Conservation (phyloP, 2,329 filamentous ascomycete genomes). For the Xylaria polymorpha region DNA sequence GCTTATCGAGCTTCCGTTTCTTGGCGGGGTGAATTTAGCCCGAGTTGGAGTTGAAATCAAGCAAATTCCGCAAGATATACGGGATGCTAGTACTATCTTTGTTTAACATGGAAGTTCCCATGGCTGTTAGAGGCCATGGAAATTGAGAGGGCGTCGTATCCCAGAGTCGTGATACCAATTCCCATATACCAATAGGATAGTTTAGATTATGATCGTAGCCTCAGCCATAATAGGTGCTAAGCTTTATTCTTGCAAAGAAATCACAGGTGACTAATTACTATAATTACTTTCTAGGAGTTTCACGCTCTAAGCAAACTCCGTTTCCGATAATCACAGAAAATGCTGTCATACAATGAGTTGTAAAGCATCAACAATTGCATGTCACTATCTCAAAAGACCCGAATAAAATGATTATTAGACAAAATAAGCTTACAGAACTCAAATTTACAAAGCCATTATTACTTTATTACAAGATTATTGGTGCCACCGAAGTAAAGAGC, state of each 20-base stretch:
- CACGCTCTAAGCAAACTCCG: too few relatives aligned
- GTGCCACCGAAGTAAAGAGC: too few relatives aligned
- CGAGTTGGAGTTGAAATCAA: neutral
- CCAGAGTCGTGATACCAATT: neutral
- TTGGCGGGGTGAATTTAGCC: neutral
- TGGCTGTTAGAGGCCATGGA: neutral
- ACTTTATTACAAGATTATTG: neutral
- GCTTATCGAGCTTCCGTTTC: neutral
- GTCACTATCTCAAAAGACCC: neutral
- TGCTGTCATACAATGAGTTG: neutral
- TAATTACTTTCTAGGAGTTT: too few relatives aligned
- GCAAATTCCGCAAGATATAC: neutral
- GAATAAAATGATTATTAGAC: neutral
- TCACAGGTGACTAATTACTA: too few relatives aligned
- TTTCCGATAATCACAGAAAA: neutral
- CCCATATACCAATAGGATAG: neutral
- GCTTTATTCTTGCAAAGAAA: neutral
- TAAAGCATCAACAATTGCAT: neutral
- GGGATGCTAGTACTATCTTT: neutral
- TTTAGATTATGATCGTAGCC: too few relatives aligned
- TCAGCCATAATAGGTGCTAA: neutral
- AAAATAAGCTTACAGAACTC: too few relatives aligned
- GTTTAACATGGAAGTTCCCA: neutral
- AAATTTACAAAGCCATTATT: neutral
- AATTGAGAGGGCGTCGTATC: neutral